Percentiles rank a stretch among this genome's conserved stretches.
phyloP scores from a whole-genome alignment of 139 green algal species.

The Chlorella sp. region DNA sequence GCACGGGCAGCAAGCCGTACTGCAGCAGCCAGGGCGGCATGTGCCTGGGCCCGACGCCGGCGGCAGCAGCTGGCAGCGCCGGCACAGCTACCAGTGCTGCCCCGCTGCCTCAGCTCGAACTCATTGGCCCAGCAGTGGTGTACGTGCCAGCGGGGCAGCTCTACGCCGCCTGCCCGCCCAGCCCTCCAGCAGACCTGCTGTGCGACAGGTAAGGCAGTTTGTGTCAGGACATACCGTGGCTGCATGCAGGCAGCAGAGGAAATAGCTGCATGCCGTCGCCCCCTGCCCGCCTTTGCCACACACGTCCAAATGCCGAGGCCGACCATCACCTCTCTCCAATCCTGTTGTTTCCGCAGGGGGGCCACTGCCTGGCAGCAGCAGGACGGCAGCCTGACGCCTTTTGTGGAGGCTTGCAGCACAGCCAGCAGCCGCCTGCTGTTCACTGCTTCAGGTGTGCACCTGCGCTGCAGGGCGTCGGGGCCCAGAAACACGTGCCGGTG shows the following conservation, averaged over 20 bases:
- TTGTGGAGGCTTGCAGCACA: not conserved
- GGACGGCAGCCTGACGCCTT: not conserved
- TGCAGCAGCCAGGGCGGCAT: not conserved
- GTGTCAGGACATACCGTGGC: no score
- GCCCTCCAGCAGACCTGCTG: not conserved
- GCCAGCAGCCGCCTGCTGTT: not conserved
- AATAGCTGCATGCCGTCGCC: no score
- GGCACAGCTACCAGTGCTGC: no score
- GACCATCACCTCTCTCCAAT: no score
- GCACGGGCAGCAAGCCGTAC: not conserved
- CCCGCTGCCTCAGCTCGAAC: not conserved
- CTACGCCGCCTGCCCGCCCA: not conserved
- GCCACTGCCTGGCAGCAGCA: not conserved
- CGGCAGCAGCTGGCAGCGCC: not conserved
- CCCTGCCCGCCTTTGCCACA: no score
- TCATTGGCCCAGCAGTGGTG: not conserved
- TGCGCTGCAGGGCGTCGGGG: no score
- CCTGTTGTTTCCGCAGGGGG: not conserved
- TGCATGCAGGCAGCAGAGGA: no score
- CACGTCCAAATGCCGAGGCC: no score
- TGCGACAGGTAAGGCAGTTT: not conserved
- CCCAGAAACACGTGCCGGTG: no score
- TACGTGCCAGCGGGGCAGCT: not conserved
- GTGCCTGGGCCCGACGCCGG: not conserved
- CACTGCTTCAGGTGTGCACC: not conserved